Conservation (phyloP, 2,329 filamentous ascomycete species). For the Ophiostoma fasciatum region DNA sequence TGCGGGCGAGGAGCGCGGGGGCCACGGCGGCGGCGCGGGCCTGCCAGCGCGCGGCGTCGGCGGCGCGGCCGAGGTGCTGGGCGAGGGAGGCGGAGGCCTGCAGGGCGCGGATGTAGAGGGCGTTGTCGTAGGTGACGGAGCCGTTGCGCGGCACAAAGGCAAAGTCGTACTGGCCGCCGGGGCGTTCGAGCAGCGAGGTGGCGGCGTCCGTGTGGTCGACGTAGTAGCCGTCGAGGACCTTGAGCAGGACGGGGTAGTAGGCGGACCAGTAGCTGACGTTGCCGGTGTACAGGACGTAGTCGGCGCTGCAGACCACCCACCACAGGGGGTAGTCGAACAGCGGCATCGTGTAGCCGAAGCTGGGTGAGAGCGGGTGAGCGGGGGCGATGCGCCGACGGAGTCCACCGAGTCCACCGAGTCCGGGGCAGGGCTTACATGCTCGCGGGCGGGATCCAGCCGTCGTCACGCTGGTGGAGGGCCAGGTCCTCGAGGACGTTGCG, state of each 20-base stretch:
- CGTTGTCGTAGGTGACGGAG: slow-evolving; percentile 36
- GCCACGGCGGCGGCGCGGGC: slow-evolving; percentile 21
- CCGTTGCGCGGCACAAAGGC: slow-evolving; percentile 33
- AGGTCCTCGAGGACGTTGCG: slow-evolving; percentile 34
- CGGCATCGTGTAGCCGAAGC: slow-evolving; percentile 28
- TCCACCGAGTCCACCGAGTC: too few relatives aligned
- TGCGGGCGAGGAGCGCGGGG: slow-evolving; percentile 20
- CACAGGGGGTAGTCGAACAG: slow-evolving; percentile 38
- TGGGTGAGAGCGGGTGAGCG: too few relatives aligned
- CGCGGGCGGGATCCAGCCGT: slow-evolving; percentile 39
- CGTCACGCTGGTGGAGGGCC: slow-evolving; percentile 30
- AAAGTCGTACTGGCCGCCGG: slow-evolving; percentile 32
- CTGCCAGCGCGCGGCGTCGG: slow-evolving; percentile 26
- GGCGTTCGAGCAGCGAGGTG: slow-evolving; percentile 26
- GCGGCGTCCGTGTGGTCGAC: slow-evolving; percentile 23
- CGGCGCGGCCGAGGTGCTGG: slow-evolving; percentile 14
- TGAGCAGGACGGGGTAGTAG: slow-evolving; percentile 26
- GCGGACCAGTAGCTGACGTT: slow-evolving; percentile 24
- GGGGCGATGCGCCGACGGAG: too few relatives aligned
- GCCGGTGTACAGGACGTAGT: slow-evolving; percentile 34
- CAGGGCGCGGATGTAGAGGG: slow-evolving; percentile 32
- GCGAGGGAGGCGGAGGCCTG: slow-evolving; percentile 29
- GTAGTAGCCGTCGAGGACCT: slow-evolving; percentile 31
- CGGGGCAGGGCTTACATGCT: slow-evolving; percentile 34
- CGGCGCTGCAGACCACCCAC: slow-evolving; percentile 34